Base-by-base conservation (phyloP, 352 stramenopile genomes). In the Globisporangium parvum region DNA sequence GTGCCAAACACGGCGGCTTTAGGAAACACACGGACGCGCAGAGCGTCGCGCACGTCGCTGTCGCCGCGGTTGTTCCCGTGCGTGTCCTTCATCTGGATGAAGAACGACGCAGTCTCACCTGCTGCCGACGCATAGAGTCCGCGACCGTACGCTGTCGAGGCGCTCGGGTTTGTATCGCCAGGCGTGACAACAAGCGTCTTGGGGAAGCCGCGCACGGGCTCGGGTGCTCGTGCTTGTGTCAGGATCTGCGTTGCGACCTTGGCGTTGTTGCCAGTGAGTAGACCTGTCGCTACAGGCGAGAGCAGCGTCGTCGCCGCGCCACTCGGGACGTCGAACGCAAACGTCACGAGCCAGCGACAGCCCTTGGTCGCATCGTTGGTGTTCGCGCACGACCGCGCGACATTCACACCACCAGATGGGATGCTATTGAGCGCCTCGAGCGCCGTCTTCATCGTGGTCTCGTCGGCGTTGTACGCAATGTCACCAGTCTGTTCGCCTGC, bases 51-150 rank as follows among this genome's bases (percentile, higher is more conserved):
- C 2, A 51, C 46, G 46, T 74, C 57, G 1, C 33, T 64, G 44
- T 82, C 70, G 37, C 91, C 75, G 24, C 69, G 67, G 56, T 95
- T 80, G 63, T 93, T 93, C 17, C 85, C 85, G 41, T 91, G 79
- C 0, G 80, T 93, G 51, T 93, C 85, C 46, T 93, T 93, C 57
- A 88, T 75, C 35, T 95, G 85, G 11, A 93, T 71, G 20, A 72
- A 84, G 54, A 94, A 94, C 1, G 59, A 72, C 10, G 75, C 67
- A 17, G 68, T 51, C 20, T 80, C 44, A 0, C 85, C 82, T 11
- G 85, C 73, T 0, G 71, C 78, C 5, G 75, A 67, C 33, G 71
- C 53, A 28, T 88, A 88, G 15, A 93, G 51, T 0, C 84, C 84
- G 44, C 62, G 57, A 0, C 81, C 84, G 53, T 83, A 88, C 21